phyloP scores from a whole-genome alignment of 2,329 filamentous ascomycete species.

The Talaromyces sp. region DNA sequence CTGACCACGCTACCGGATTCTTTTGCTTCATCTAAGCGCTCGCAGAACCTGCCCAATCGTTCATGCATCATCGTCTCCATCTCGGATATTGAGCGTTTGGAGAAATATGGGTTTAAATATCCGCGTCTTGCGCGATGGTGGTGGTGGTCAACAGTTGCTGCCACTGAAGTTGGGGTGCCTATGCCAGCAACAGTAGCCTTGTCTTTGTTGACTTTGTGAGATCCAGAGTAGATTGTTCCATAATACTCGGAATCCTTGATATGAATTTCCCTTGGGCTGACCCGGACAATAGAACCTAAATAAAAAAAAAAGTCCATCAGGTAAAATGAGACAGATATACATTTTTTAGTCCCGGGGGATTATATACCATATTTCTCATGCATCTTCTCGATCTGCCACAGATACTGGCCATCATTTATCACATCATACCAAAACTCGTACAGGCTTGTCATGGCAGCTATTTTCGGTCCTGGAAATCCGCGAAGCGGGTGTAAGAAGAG shows the following conservation, averaged over 20 bases:
- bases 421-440: slow-evolving; percentile 34
- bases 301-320: no score
- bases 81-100: slow-evolving; percentile 11
- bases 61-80: slow-evolving; percentile 1
- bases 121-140: slow-evolving; percentile 19
- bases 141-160: slow-evolving; percentile 17
- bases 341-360: background rate
- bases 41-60: background rate
- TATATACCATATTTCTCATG: slow-evolving; percentile 27
- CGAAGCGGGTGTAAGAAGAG: slow-evolving; percentile 27
- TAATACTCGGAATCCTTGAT: slow-evolving; percentile 27
- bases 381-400: slow-evolving; percentile 28
- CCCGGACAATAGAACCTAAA: slow-evolving; percentile 20
- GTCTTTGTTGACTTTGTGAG: slow-evolving; percentile 17
- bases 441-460: slow-evolving; percentile 25
- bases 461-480: slow-evolving; percentile 23
- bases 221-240: slow-evolving; percentile 24
- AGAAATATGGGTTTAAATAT: slow-evolving; percentile 18
- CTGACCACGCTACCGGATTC: background rate
- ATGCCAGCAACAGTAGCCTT: background rate
- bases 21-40: background rate
- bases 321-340: no score
- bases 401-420: slow-evolving; percentile 24
- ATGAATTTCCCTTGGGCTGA: slow-evolving; percentile 27
- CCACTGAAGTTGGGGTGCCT: background rate